These are phyloP conservation scores for Cornus suecica DNA, from an alignment of 148 eudicot genomes.

Conservation along the genomic window DNA sequence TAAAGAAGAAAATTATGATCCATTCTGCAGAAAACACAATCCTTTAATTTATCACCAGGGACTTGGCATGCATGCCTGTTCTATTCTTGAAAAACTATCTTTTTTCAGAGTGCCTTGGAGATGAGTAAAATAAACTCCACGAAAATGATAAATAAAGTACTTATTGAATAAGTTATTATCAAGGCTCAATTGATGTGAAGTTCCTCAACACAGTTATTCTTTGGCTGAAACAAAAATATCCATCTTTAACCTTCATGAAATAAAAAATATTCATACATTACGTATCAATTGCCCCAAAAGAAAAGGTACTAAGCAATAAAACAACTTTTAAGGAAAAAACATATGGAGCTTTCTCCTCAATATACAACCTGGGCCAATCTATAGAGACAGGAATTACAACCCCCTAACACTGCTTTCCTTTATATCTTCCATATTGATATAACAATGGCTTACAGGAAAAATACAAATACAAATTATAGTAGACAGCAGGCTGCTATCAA, in stretches of 20 bases:
- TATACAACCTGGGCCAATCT: slow-evolving; percentile 13
- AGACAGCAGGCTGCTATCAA: slow-evolving; percentile 22
- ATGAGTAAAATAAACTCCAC: too few relatives aligned
- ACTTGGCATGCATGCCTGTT: background rate
- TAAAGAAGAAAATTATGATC: background rate
- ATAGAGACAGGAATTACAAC: slow-evolving; percentile 4
- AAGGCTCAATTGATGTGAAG: too few relatives aligned
- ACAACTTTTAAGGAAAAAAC: background rate
- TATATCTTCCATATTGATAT: slow-evolving; percentile 14
- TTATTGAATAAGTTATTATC: too few relatives aligned
- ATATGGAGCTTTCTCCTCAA: background rate
- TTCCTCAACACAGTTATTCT: background rate
- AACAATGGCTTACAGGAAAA: slow-evolving; percentile 28
- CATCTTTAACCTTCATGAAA: background rate
- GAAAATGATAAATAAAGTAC: too few relatives aligned
- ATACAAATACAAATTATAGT: slow-evolving; percentile 23
- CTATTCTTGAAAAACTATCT: background rate
- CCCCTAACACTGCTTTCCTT: slow-evolving; percentile 8
- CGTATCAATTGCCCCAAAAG: slow-evolving; percentile 4
- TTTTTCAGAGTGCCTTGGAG: too few relatives aligned
- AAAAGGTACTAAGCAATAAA: background rate
- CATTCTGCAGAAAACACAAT: background rate
- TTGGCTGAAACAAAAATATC: too few relatives aligned
- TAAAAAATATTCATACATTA: slow-evolving; percentile 9
- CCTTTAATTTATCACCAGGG: background rate